Base-by-base conservation (phyloP, 2,329 filamentous ascomycete genomes). In the Penicillium sp. region DNA sequence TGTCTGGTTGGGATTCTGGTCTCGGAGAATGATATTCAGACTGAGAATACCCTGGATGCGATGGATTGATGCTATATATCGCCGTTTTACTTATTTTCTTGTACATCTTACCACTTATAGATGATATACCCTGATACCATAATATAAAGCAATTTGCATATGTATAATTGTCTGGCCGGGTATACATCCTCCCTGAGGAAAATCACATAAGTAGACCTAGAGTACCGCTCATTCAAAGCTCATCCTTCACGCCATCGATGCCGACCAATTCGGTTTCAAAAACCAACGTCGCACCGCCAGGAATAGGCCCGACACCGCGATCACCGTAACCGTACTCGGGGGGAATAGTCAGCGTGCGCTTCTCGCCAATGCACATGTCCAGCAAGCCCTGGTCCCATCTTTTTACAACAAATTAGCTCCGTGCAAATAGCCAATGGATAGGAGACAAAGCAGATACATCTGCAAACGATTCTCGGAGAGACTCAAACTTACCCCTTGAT, bases 311-410 rank as follows among this genome's bases (percentile, higher is more conserved):
- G 70, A 90, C 83, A 35, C 75, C 80, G 50, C 85, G 81, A 59
- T 87, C 78, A 47, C 94, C 94, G 74, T 97, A 99, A 44, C 85
- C 94, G 69, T 88, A 78, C 69, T 87, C 84, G 18, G 93, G 90
- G n/a, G 91, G 91, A 53, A 99, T 94, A 18, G 88, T 97, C 73
- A 99, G 77, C 51, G 84, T 93, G 64, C 88, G 84, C 81, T 92
- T 93, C 81, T 97, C 93, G 59, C 94, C 93, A 65, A 95, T 88
- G 76, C 94, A 97, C 92, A 97, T 97, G 69, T 90, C 90, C 50
- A 94, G 66, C 36, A 97, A 82, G 46, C 93, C 93, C 70, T 95
- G 76, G 67, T 97, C 93, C 93, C 92, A 97, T 69, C 87, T 90
- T 58, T 36, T 59, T 16, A 64, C 30, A 23, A 35, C n/a, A 23